phyloP scores from a whole-genome alignment of 73 alveolate genomes.

The Blepharisma japonicum region DNA sequence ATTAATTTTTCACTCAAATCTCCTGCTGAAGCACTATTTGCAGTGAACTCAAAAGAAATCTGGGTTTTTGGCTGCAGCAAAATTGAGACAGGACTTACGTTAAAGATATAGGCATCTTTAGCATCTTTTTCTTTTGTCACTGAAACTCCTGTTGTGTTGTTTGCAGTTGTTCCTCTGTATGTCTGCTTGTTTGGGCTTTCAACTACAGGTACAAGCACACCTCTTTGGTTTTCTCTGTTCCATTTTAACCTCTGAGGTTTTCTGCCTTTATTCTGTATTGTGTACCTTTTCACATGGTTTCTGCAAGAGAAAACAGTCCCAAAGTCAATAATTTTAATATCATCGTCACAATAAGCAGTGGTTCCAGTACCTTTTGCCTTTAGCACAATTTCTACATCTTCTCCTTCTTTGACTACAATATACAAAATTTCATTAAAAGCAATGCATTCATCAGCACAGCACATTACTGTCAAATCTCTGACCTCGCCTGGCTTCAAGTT shows the following conservation, averaged over 20 bases:
- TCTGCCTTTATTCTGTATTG: constrained; percentile 99
- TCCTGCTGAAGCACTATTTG: constrained; percentile 75
- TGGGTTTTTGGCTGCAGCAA: constrained; percentile 32
- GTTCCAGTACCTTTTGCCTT: constrained; percentile 99
- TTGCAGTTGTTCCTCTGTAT: constrained; percentile 27
- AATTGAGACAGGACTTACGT: constrained; percentile 31
- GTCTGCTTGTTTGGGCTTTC: neutral
- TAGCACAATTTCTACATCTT: constrained; percentile 95
- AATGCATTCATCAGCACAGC: constrained; percentile 97
- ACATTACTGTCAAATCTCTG: constrained; percentile 88
- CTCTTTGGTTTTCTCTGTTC: constrained; percentile 59
- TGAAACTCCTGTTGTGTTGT: constrained; percentile 14
- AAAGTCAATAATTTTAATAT: constrained; percentile 91
- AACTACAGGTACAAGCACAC: constrained; percentile 1
- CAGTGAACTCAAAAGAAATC: constrained; percentile 49
- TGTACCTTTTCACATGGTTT: constrained; percentile 87
- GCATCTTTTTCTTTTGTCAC: constrained; percentile 25
- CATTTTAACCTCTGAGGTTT: constrained; percentile 92
- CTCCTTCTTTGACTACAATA: constrained; percentile 97
- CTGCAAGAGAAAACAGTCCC: constrained; percentile 97
- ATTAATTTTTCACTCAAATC: constrained; percentile 80
- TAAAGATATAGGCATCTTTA: constrained; percentile 13
- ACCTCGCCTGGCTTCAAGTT: constrained; percentile 91
- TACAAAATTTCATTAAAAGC: constrained; percentile 88
- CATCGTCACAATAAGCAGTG: constrained; percentile 89